Conservation (phyloP, 345 rosid genomes). For the Rhizophora apiculata region DNA sequence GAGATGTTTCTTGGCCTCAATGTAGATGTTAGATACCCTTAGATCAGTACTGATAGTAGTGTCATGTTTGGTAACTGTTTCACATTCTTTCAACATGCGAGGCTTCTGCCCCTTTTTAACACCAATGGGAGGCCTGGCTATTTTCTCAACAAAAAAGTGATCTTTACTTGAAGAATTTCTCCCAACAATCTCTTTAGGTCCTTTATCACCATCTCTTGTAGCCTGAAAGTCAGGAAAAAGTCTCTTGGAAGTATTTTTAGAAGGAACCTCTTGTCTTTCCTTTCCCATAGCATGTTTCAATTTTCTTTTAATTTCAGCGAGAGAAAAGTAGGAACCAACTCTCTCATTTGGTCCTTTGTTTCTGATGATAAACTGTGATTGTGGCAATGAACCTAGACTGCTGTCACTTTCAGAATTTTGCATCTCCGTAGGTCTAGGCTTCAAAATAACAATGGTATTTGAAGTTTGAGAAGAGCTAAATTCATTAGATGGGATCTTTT, state of each 20-base stretch:
- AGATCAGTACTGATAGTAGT: constrained; percentile 35
- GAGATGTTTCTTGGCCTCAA: constrained; percentile 92
- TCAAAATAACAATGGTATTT: constrained; percentile 68
- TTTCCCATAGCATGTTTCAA: constrained; percentile 77
- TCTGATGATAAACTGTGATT: constrained; percentile 34
- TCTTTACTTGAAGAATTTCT: constrained; percentile 69
- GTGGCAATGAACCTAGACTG: constrained; percentile 37
- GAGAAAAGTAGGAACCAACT: constrained; percentile 54
- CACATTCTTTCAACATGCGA: constrained; percentile 35
- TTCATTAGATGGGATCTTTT: constrained; percentile 34
- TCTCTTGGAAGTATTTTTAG: constrained; percentile 31
- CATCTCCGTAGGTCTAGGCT: constrained; percentile 53
- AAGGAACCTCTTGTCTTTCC: constrained; percentile 44
- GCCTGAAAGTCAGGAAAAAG: constrained; percentile 21
- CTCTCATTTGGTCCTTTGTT: constrained; percentile 42
- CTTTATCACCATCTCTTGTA: constrained; percentile 26
- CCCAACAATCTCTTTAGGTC: constrained; percentile 45
- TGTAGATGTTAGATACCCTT: constrained; percentile 62
- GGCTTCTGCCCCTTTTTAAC: constrained; percentile 40
- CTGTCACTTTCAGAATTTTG: constrained; percentile 42
- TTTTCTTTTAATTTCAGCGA: constrained; percentile 78
- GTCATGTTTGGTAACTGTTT: constrained; percentile 26
- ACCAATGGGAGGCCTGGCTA: constrained; percentile 51
- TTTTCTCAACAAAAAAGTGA: constrained; percentile 82
- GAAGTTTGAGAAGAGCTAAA: constrained; percentile 44